phyloP scores from a whole-genome alignment of 306 rosid species.

The Prinsepia uniflora region DNA sequence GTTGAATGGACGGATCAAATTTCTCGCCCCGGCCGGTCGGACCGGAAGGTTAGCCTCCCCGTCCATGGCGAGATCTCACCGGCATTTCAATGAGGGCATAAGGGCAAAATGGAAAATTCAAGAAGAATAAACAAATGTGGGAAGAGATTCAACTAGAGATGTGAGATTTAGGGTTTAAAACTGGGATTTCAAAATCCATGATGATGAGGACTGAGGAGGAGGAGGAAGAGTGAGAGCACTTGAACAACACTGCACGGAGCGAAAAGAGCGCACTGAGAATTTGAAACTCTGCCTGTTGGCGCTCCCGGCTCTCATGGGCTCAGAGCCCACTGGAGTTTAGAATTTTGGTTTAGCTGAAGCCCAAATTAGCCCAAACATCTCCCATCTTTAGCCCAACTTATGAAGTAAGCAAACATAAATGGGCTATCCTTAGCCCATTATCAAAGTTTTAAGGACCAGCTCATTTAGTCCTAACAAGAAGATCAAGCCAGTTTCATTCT shows the following conservation, averaged over 20 bases:
- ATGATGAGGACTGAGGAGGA: too few relatives aligned
- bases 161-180: background rate
- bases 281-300: slow-evolving; percentile 29
- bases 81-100: slow-evolving; percentile 42
- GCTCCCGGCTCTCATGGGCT: slow-evolving; percentile 5
- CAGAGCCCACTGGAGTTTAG: background rate
- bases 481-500: too few relatives aligned
- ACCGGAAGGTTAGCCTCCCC: slow-evolving; percentile 79
- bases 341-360: background rate
- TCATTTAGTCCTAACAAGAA: background rate
- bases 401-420: background rate
- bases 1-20: slow-evolving; percentile 31
- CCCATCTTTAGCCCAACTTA: background rate
- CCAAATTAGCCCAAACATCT: background rate
- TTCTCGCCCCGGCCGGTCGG: slow-evolving; percentile 20
- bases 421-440: background rate
- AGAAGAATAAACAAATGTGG: slow-evolving; percentile 9
- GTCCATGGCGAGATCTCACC: slow-evolving; percentile 69
- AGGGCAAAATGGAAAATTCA: background rate
- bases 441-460: too few relatives aligned
- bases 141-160: slow-evolving; percentile 3
- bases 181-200: slow-evolving; percentile 6
- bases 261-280: slow-evolving; percentile 14
- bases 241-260: background rate
- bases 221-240: background rate